Evolutionary conservation across 2,329 filamentous ascomycete genomes (phyloP).

Genomic region (Berkeleyomyces rouxiae): DNA sequence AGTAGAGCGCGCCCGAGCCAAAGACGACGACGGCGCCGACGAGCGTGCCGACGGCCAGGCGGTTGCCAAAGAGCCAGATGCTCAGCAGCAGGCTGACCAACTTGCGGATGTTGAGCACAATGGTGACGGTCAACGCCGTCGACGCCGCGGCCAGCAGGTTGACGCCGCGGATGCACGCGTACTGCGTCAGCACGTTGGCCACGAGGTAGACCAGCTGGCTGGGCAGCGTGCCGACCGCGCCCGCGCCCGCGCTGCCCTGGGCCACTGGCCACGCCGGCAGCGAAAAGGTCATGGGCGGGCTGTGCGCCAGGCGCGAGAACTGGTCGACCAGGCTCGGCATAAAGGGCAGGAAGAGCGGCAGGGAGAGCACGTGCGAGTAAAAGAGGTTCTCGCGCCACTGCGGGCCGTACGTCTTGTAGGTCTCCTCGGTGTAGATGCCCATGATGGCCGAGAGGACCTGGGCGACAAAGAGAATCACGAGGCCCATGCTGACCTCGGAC

Average conservation of each 20-base stretch:
- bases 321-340: slow-evolving; percentile 47
- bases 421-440: slow-evolving; percentile 86
- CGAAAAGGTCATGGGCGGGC: slow-evolving; percentile 34
- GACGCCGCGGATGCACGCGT: slow-evolving; percentile 87
- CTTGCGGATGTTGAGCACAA: slow-evolving; percentile 90
- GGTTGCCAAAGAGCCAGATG: slow-evolving; percentile 87
- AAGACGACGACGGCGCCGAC: slow-evolving; percentile 77
- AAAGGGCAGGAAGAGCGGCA: slow-evolving; percentile 63
- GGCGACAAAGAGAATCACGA: slow-evolving; percentile 69
- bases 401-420: slow-evolving; percentile 69
- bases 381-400: slow-evolving; percentile 95
- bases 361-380: slow-evolving; percentile 65
- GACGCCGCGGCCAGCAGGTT: slow-evolving; percentile 82
- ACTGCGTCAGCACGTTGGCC: slow-evolving; percentile 76
- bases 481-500: slow-evolving; percentile 40
- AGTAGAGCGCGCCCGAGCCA: slow-evolving; percentile 78
- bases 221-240: slow-evolving; percentile 29
- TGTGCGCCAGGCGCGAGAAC: slow-evolving; percentile 45
- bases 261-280: slow-evolving; percentile 5
- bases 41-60: slow-evolving; percentile 58
- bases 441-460: slow-evolving; percentile 86
- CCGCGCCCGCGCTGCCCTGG: background rate
- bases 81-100: slow-evolving; percentile 79
- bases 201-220: slow-evolving; percentile 55
- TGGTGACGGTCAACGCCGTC: slow-evolving; percentile 86